Evolutionary conservation across 2,329 filamentous ascomycete genomes (phyloP), one percentile per base, ranked within the genome.

Genomic region (Corniculantispora saksenae): DNA sequence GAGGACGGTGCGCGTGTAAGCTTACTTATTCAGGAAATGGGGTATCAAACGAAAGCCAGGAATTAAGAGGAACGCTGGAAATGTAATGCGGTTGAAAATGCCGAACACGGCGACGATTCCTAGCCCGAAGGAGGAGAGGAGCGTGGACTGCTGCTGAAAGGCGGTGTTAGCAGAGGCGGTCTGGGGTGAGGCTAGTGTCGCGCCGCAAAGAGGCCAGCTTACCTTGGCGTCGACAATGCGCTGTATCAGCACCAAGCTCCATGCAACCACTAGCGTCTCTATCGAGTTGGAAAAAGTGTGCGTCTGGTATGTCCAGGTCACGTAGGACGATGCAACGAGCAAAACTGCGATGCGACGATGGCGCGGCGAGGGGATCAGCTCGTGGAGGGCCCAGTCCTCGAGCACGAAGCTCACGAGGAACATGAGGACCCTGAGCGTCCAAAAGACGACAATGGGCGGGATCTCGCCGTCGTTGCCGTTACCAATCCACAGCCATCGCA

Each of bases 261-360:
- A 99, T 62, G 92, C 87, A 60, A 99, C 93, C 59, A 94, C 85
- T 71, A 99, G 82, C 3, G 95, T 98, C 81, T 99, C 95, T 70
- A 98, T 86, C 67, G 94, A 96, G 79, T 99, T 99, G 68, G 94
- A 98, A 77, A 99, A 98, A 15, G 95, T 98, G 79, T 99, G 95
- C 21, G 93, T 95, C 79, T 99, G 95, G 80, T 94, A 97, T 53
- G 94, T 97, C 94, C 95, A 99, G 56, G 95, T 99, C 71, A 97
- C 94, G 79, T 98, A 99, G 29, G 93, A 97, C 32, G 94, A 98
- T 54, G 94, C 93, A 67, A 97, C 91, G 65, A 99, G 84, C 54
- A 96, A 83, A 53, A 96, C 86, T 12, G 93, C 92, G 63, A 90
- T 82, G 70, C 87, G 87, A 68, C 93, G 89, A 72, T 87, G 83